Evolutionary conservation across 345 rosid genomes (phyloP).

Genomic region (Eutrema heterophyllum): DNA sequence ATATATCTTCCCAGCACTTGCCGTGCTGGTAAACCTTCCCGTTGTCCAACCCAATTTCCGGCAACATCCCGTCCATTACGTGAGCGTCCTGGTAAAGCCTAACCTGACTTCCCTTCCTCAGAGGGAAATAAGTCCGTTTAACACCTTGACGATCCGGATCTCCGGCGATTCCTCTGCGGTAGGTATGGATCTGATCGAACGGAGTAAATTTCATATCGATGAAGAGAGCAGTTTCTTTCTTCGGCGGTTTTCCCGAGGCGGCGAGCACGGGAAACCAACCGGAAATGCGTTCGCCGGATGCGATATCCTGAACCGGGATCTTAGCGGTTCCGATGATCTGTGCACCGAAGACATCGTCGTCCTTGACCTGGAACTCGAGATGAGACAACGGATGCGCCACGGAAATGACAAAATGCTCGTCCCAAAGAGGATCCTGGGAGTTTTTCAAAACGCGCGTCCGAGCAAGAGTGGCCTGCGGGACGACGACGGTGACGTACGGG

Average conservation of each 20-base stretch:
- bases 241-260: slow-evolving; percentile 45
- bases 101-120: slow-evolving; percentile 62
- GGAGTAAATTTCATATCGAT: slow-evolving; percentile 65
- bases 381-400: slow-evolving; percentile 62
- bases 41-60: slow-evolving; percentile 43
- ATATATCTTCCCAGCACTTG: slow-evolving; percentile 93
- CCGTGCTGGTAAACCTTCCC: slow-evolving; percentile 44
- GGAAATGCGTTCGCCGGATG: slow-evolving; percentile 35
- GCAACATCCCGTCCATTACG: slow-evolving; percentile 40
- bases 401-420: slow-evolving; percentile 57
- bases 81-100: slow-evolving; percentile 94
- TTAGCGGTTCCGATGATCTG: slow-evolving; percentile 56
- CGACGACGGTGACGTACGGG: slow-evolving; percentile 74
- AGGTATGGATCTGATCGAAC: slow-evolving; percentile 47
- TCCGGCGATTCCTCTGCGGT: slow-evolving; percentile 54
- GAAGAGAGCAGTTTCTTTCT: slow-evolving; percentile 46
- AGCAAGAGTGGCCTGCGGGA: slow-evolving; percentile 87
- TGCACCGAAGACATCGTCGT: slow-evolving; percentile 77
- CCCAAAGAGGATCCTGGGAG: slow-evolving; percentile 62
- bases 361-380: slow-evolving; percentile 80
- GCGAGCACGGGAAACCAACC: slow-evolving; percentile 51
- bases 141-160: slow-evolving; percentile 63
- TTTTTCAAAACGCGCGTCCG: slow-evolving; percentile 73
- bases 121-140: slow-evolving; percentile 64
- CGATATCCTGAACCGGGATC: slow-evolving; percentile 46